A percentile compares a stretch with the other conserved stretches of the same genome.
Evolutionary conservation across 129 eudicot species (phyloP).

Genomic region (Arctium lappa): DNA sequence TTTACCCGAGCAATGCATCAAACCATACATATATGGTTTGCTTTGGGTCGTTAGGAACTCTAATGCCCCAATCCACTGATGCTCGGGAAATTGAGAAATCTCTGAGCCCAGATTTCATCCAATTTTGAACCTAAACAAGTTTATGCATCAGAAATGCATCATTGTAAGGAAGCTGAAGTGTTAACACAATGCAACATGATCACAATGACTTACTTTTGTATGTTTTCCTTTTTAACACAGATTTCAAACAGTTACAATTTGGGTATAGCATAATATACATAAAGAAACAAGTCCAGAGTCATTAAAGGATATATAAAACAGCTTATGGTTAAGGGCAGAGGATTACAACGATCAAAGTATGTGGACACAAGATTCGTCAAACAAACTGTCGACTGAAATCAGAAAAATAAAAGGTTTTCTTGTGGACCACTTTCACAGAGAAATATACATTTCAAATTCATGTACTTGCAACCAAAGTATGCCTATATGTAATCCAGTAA

Average conservation of each 20-base stretch:
- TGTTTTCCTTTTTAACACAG: not conserved
- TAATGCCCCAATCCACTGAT: constrained; percentile 95
- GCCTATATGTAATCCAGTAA: too few relatives aligned
- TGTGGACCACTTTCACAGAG: too few relatives aligned
- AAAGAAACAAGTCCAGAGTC: too few relatives aligned
- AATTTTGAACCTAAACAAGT: constrained; percentile 74
- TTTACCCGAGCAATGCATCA: constrained; percentile 97
- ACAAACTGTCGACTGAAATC: too few relatives aligned
- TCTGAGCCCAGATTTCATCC: constrained; percentile 82
- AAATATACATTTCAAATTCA: too few relatives aligned
- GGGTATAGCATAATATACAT: not conserved
- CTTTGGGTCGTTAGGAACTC: constrained; percentile 74
- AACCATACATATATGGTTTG: constrained; percentile 99
- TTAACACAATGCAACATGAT: not conserved
- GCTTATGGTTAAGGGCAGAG: too few relatives aligned
- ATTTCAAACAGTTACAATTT: too few relatives aligned
- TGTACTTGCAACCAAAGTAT: too few relatives aligned
- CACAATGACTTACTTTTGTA: not conserved
- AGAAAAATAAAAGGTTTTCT: too few relatives aligned
- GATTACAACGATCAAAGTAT: too few relatives aligned
- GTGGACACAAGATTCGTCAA: too few relatives aligned
- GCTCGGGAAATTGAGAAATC: constrained; percentile 98
- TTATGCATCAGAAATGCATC: constrained; percentile 14
- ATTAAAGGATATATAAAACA: too few relatives aligned
- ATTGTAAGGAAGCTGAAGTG: not conserved